phyloP scores from a whole-genome alignment of 2,329 filamentous ascomycete species.

The Davidsoniella neocaledoniae region DNA sequence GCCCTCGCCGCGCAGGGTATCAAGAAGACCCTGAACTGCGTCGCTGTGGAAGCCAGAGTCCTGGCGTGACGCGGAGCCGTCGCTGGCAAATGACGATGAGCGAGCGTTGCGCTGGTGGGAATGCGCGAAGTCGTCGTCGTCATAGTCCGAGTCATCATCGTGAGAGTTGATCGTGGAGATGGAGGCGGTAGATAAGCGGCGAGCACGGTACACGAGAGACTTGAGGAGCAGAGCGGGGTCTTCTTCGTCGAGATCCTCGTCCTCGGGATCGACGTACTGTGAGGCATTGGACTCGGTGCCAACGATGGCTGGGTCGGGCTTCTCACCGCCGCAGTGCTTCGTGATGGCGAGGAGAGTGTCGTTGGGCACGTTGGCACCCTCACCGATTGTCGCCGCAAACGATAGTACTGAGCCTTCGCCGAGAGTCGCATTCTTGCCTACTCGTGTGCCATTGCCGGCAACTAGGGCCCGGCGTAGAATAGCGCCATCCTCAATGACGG shows the following conservation, averaged over 20 bases:
- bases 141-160: conserved; percentile 47
- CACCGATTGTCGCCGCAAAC: conserved; percentile 55
- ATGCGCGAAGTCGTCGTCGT: conserved; percentile 29
- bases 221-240: conserved; percentile 36
- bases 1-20: conserved; percentile 59
- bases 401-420: conserved; percentile 63
- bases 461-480: conserved; percentile 58
- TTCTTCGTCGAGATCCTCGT: conserved; percentile 32
- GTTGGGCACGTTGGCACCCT: conserved; percentile 33
- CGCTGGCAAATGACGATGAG: conserved; percentile 56
- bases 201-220: conserved; percentile 36
- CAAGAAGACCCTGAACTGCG: conserved; percentile 71
- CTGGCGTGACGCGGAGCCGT: conserved; percentile 45
- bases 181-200: conserved; percentile 35
- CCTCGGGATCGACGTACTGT: conserved; percentile 28
- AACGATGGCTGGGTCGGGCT: conserved; percentile 28
- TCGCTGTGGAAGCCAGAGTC: conserved; percentile 61
- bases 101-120: conserved; percentile 43
- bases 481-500: conserved; percentile 57
- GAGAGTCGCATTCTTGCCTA: conserved; percentile 57
- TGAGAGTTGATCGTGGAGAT: conserved; percentile 32
- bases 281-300: conserved; percentile 35
- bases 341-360: conserved; percentile 19
- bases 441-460: conserved; percentile 44
- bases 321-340: conserved; percentile 13